Percentiles rank a stretch among this genome's conserved stretches.
These are phyloP conservation scores for Anthoceros angustus DNA, from an alignment of 225 moss, liverwort and hornwort species.

Conservation along the genomic window DNA sequence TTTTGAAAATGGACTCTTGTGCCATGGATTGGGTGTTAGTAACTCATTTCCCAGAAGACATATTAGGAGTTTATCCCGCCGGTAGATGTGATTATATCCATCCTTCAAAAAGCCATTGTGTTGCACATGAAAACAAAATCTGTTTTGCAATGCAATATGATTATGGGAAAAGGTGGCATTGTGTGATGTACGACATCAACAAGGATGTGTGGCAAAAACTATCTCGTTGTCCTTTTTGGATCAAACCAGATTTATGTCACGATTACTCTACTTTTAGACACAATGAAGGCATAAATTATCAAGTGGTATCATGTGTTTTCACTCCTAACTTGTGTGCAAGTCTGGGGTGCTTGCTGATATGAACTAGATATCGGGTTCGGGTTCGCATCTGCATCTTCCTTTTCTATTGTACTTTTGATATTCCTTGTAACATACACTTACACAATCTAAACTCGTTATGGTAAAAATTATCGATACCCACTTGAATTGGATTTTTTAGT, in stretches of 20 bases:
- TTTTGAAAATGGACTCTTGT: neutral
- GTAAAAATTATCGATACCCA: too few relatives aligned
- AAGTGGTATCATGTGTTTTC: slow-evolving; percentile 1
- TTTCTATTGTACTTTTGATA: too few relatives aligned
- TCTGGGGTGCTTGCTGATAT: neutral
- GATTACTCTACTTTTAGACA: neutral
- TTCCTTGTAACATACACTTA: too few relatives aligned
- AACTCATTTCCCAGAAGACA: neutral
- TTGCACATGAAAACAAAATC: neutral
- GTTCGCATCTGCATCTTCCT: too few relatives aligned
- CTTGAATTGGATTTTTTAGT: too few relatives aligned
- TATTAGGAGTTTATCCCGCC: neutral
- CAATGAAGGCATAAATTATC: neutral
- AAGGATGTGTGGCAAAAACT: neutral
- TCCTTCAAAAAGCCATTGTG: neutral
- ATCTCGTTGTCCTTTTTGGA: neutral
- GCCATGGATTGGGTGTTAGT: neutral
- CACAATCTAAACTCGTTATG: too few relatives aligned
- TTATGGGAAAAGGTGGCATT: neutral
- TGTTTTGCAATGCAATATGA: slow-evolving; percentile 1
- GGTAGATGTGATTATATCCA: slow-evolving; percentile 1
- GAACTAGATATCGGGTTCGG: neutral
- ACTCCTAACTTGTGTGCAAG: neutral
- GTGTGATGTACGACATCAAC: neutral
- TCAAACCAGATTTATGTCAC: neutral